These are phyloP conservation scores for Geoglossum cookeanum DNA, from an alignment of 2,329 filamentous ascomycete genomes.

Conservation along the genomic window DNA sequence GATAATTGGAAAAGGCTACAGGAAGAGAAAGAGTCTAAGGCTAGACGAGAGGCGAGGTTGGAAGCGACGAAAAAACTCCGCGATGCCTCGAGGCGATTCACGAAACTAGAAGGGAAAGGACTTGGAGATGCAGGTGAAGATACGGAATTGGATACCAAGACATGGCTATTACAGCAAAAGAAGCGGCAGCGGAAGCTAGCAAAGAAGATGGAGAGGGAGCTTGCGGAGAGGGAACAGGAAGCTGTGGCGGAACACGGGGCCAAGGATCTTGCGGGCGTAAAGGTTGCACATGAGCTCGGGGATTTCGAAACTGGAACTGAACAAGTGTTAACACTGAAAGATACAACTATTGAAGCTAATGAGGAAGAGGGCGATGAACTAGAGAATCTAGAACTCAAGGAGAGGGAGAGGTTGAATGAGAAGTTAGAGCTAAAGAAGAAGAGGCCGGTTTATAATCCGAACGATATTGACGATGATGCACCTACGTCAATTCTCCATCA, in stretches of 20 bases:
- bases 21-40: constrained; percentile 53
- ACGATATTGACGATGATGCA: constrained; percentile 47
- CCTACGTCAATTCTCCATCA: constrained; percentile 58
- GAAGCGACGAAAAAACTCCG: constrained; percentile 72
- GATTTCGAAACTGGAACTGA: constrained; percentile 68
- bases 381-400: constrained; percentile 53
- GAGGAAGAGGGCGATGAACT: constrained; percentile 84
- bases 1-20: constrained; percentile 55
- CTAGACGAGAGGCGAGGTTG: constrained; percentile 59
- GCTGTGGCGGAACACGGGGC: constrained; percentile 55
- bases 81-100: constrained; percentile 59
- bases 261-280: constrained; percentile 73
- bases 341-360: constrained; percentile 65
- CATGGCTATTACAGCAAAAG: constrained; percentile 79
- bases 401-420: constrained; percentile 54
- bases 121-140: constrained; percentile 56
- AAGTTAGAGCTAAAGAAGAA: constrained; percentile 77
- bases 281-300: constrained; percentile 71
- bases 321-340: constrained; percentile 86
- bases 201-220: constrained; percentile 50
- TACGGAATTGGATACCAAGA: constrained; percentile 48
- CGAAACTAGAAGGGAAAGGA: constrained; percentile 62
- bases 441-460: constrained; percentile 72
- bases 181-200: constrained; percentile 86
- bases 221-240: constrained; percentile 50